Evolutionary conservation across 163 green algal species (phyloP).

Genomic region (Scenedesmus sp.): DNA sequence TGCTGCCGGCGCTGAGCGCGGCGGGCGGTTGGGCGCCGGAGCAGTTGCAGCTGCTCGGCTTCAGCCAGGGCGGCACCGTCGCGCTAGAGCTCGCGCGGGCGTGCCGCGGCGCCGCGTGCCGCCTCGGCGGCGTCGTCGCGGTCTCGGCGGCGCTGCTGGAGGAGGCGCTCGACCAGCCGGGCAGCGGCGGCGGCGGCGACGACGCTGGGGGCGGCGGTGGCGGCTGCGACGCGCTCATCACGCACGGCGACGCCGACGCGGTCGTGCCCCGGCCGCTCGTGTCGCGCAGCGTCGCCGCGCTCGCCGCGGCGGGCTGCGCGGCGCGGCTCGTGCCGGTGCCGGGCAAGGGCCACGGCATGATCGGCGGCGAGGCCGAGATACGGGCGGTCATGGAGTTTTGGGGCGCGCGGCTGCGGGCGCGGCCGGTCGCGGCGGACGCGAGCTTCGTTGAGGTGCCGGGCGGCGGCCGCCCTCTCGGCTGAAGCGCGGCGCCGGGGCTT

Average conservation of each 20-base stretch:
- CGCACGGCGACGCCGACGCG: conserved; percentile 17
- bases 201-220: background rate
- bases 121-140: background rate
- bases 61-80: conserved; percentile 32
- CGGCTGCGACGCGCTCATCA: conserved; percentile 18
- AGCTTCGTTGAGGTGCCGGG: conserved; percentile 9
- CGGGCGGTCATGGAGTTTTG: conserved; percentile 29
- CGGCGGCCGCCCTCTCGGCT: no score
- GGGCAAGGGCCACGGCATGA: conserved; percentile 37
- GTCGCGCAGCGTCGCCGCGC: background rate
- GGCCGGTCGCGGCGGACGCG: background rate
- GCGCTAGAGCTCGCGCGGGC: conserved; percentile 1
- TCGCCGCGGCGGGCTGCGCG: conserved; percentile 9
- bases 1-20: conserved; percentile 2
- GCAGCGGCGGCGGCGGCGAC: background rate
- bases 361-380: conserved; percentile 22
- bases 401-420: background rate
- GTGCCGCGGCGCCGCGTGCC: background rate
- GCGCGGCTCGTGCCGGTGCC: background rate
- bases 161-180: background rate
- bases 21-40: background rate
- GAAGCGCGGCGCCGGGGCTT: no score
- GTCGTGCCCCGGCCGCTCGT: background rate
- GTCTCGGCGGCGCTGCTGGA: conserved; percentile 12
- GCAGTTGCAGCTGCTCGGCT: conserved; percentile 35